phyloP scores from a whole-genome alignment of 2,329 filamentous ascomycete genomes.

The Talaromyces sp. region DNA sequence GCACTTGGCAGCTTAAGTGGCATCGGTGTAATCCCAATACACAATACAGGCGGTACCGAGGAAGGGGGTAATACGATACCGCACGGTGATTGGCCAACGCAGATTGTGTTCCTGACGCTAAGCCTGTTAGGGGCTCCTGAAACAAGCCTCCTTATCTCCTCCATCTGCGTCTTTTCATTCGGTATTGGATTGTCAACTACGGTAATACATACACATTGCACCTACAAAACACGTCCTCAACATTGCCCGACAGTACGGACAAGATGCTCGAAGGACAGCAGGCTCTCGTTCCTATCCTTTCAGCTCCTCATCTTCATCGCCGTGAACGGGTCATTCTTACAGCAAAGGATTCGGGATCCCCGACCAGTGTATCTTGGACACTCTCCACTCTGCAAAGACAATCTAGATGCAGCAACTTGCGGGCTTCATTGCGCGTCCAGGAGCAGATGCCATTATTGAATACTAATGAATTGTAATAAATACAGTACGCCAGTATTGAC shows the following conservation, averaged over 20 bases:
- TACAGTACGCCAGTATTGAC: background rate
- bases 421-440: background rate
- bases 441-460: background rate
- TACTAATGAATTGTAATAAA: background rate
- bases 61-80: background rate
- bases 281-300: background rate
- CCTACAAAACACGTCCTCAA: background rate
- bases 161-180: background rate
- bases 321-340: background rate
- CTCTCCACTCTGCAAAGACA: background rate
- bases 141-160: constrained; percentile 6
- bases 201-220: background rate
- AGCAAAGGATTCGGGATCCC: background rate
- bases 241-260: background rate
- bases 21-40: background rate
- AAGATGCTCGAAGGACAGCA: background rate
- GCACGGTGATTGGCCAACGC: background rate
- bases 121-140: constrained; percentile 2
- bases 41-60: background rate
- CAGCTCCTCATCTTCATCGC: background rate
- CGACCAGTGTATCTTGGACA: background rate
- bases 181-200: background rate
- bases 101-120: constrained; percentile 16
- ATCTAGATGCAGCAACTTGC: background rate
- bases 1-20: background rate